Percentiles rank a stretch among this genome's conserved stretches.
Evolutionary conservation across 768 basidiomycete species (phyloP).

Genomic region (Macrocybe gigantea): DNA sequence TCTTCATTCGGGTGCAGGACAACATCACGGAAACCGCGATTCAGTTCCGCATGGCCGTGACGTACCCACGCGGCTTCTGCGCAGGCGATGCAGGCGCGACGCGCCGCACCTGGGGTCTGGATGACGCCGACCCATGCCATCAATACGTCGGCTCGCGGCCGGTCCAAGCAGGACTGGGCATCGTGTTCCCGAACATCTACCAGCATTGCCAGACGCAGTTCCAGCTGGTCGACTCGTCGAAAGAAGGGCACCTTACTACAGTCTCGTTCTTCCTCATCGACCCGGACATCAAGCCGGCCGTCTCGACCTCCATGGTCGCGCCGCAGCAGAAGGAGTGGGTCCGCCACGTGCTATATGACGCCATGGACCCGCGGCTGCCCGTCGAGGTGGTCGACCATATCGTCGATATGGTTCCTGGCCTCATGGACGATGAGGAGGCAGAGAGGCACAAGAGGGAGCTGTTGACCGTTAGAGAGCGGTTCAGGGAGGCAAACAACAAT

Average conservation of each 20-base stretch:
- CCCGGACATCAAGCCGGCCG: slow-evolving; percentile 32
- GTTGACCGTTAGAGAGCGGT: slow-evolving; percentile 25
- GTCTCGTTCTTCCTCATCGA: slow-evolving; percentile 45
- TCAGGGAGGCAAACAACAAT: slow-evolving; percentile 33
- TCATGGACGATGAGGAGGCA: slow-evolving; percentile 34
- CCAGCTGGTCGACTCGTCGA: slow-evolving; percentile 30
- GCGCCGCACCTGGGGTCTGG: slow-evolving; percentile 44
- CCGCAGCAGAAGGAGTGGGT: slow-evolving; percentile 49
- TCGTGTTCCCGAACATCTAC: slow-evolving; percentile 55
- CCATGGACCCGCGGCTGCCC: slow-evolving; percentile 30
- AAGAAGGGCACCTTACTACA: slow-evolving; percentile 36
- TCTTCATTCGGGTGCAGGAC: slow-evolving; percentile 22
- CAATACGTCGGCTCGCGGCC: slow-evolving; percentile 39
- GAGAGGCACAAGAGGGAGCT: slow-evolving; percentile 22
- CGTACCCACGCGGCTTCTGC: slow-evolving; percentile 35
- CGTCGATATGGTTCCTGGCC: slow-evolving; percentile 28
- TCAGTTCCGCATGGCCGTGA: slow-evolving; percentile 47
- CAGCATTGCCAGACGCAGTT: slow-evolving; percentile 39
- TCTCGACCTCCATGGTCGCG: slow-evolving; percentile 37
- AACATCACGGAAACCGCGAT: slow-evolving; percentile 32
- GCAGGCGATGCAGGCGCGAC: slow-evolving; percentile 42
- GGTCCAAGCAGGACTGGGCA: slow-evolving; percentile 27
- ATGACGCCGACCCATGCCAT: slow-evolving; percentile 38
- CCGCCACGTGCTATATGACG: slow-evolving; percentile 26
- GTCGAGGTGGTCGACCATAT: slow-evolving; percentile 39